Conservation (phyloP, 2,329 filamentous ascomycete species). For the Hypoxylon sp. region DNA sequence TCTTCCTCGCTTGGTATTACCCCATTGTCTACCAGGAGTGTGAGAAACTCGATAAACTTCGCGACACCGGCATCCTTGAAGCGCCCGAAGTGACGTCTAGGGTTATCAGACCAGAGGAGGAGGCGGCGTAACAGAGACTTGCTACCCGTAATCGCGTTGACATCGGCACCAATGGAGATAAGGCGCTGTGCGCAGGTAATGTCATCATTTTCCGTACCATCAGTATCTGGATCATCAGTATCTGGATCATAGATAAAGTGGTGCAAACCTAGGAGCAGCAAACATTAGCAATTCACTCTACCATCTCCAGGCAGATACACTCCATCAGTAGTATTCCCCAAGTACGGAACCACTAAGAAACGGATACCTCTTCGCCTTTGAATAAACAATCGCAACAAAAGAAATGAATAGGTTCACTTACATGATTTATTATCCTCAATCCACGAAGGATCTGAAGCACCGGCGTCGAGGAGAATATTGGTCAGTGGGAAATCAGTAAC, state of each 20-base stretch:
- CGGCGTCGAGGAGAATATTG: slow-evolving; percentile 11
- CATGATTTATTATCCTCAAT: not conserved
- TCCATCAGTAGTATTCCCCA: not conserved
- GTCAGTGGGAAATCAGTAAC: not conserved
- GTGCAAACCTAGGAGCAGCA: not conserved
- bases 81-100: not conserved
- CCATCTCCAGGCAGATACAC: too few species aligned
- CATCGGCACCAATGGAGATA: slow-evolving; percentile 11
- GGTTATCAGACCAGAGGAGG: too few species aligned
- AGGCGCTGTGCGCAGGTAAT: slow-evolving; percentile 3
- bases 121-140: not conserved
- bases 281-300: not conserved
- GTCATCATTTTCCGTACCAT: not conserved
- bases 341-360: not conserved
- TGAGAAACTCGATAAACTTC: not conserved
- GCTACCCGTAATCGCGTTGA: not conserved
- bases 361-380: not conserved
- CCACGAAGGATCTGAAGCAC: slow-evolving; percentile 6
- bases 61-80: not conserved
- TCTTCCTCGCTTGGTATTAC: not conserved
- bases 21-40: not conserved
- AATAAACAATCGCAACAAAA: not conserved
- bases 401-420: not conserved
- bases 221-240: too few species aligned
- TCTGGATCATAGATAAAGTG: too few species aligned